Evolutionary conservation across 1,139 yeast species (phyloP).

Genomic region (Kurtzmaniella quercitrusa): DNA sequence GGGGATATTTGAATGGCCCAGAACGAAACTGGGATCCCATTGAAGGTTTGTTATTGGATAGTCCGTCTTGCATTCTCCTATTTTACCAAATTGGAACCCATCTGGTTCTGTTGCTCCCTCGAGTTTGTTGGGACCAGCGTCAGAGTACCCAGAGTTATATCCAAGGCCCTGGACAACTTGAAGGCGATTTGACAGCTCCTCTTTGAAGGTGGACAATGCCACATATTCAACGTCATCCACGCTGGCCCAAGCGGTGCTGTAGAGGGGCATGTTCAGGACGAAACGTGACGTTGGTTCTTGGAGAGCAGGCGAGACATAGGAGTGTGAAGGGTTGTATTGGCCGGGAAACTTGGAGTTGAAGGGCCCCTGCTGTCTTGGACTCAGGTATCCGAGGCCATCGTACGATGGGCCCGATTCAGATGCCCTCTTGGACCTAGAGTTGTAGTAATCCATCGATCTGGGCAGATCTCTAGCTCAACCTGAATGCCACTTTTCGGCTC

Average conservation of each 20-base stretch:
- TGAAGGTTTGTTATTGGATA: slow-evolving; percentile 67
- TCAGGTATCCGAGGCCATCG: slow-evolving; percentile 5
- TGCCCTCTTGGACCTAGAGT: slow-evolving; percentile 5
- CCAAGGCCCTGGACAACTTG: slow-evolving; percentile 42
- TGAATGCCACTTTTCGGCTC: background rate
- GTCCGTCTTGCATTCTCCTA: slow-evolving; percentile 52
- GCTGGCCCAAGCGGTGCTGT: slow-evolving; percentile 62
- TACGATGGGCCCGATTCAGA: slow-evolving; percentile 2
- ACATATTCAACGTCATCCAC: slow-evolving; percentile 44
- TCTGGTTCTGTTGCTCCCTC: slow-evolving; percentile 17
- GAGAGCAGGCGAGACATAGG: slow-evolving; percentile 5
- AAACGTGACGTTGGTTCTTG: slow-evolving; percentile 52
- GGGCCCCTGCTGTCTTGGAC: slow-evolving; percentile 9
- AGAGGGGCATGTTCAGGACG: slow-evolving; percentile 55
- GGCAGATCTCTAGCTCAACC: background rate
- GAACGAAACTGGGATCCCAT: slow-evolving; percentile 60
- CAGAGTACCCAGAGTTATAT: slow-evolving; percentile 21
- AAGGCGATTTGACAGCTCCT: slow-evolving; percentile 58
- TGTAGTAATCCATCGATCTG: slow-evolving; percentile 9
- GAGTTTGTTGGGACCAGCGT: slow-evolving; percentile 7
- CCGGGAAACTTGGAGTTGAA: slow-evolving; percentile 3
- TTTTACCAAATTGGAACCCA: slow-evolving; percentile 44
- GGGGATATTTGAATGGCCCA: slow-evolving; percentile 22
- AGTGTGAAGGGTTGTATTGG: slow-evolving; percentile 4
- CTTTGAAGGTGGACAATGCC: slow-evolving; percentile 68